Base-by-base conservation (phyloP, 2,329 filamentous ascomycete species). In the Botrytis byssoidea region DNA sequence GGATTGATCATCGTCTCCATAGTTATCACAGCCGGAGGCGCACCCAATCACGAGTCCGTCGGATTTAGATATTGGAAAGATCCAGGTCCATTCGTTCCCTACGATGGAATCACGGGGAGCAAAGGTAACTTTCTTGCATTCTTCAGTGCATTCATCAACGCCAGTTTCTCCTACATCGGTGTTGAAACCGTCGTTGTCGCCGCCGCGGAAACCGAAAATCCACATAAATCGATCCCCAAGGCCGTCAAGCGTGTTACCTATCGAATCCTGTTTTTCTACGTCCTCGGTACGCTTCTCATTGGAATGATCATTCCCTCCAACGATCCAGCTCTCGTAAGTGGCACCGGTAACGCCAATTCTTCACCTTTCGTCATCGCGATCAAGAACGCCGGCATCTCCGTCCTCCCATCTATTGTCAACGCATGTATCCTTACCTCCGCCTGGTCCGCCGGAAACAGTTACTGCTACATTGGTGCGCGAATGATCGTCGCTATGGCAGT, bases 351-450 rank as follows among this genome's bases (percentile, higher is more conserved):
- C 61, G 85, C 87, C 14, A 86, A 86, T 2, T 84, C 87, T 78
- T 84, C 82, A 1, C 91, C 91, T 25, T 93, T 91, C 79, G 92
- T 95, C 72, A 93, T 95, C 76, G 92, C 92, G 25, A 90, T 91
- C 59, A 85, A 87, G 14, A 87, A 88, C 40, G 92, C 92, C 1
- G 89, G 90, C 0, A 90, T 95, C 74, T 86, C 85, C 10, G 90
- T 87, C 4, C 88, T 95, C 5, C 90, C 92, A 0, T 90, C 89
- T 12, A 88, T 92, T 78, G 90, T 92, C 84, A 92, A 93, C 79
- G 90, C 87, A 40, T 88, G 88, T 32, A 88, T 93, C 76, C 83
- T 92, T 70, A 91, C 90, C 14, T 91, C 88, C 1, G 90, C 90
- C 0, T 89, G 87, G 86, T 88, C 87, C 1, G 87, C 87, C 8